Base-by-base conservation (phyloP, 1,284 basidiomycete species). In the Malassezia equina region DNA sequence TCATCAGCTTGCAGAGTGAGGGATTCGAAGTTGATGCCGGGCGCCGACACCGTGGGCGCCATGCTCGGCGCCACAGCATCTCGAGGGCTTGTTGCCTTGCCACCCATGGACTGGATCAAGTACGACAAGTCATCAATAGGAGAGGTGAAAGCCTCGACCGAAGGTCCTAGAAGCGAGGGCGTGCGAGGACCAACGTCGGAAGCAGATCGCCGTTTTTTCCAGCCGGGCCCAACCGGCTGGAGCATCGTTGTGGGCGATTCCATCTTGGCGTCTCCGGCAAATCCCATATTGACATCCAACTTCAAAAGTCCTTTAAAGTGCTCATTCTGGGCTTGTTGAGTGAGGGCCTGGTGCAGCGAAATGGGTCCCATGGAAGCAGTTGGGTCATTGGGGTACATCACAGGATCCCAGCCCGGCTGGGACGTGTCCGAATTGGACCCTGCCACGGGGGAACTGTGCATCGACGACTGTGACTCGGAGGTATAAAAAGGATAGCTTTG, bases 231-330 rank as follows among this genome's bases (percentile, higher is more conserved):
- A 5, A 47, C 46, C 6, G 54, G 54, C n/a, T 56, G 48, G 7
- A 56, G 54, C 33, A 46, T 31, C 33, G 46, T 25, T 6, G 48
- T 51, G 0, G 54, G 54, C n/a, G 54, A 56, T 33, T 51, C 54
- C 21, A 47, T 47, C 32, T 42, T 45, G 0, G 19, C 25, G 34
- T 56, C 54, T 4, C 28, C 31, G 4, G 36, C 27, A 25, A 56
- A 56, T 7, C 54, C 54, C 54, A 56, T 56, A 21, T 56, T 45
- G 7, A 56, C 54, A 42, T 56, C 54, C 43, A 56, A 21, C 39
- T 56, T 56, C 7, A 56, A 32, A 29, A 56, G 46, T 8, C 46
- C 46, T 9, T 48, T 48, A 12, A 48, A 29, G 25, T 48, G n/a
- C 21, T 39, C 36, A 39, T 39, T 39, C 1, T 39, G 36, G 36